Conservation (phyloP, 108 stramenopile genomes). For the Cyclotella cryptica region DNA sequence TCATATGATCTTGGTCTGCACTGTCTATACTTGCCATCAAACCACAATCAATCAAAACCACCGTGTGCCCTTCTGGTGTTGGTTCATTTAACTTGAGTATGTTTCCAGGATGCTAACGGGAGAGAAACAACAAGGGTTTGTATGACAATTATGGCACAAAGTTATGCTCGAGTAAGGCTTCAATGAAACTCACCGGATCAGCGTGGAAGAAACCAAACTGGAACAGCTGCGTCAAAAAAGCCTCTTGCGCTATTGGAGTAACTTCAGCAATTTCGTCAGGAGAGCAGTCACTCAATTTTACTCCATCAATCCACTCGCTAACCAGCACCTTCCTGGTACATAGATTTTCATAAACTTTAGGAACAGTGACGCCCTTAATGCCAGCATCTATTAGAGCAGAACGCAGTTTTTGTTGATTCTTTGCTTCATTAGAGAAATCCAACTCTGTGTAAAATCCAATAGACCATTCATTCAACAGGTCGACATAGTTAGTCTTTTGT, state of each 20-base stretch:
- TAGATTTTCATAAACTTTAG: slow-evolving; percentile 74
- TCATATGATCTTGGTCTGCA: slow-evolving; percentile 83
- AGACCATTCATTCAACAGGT: slow-evolving; percentile 88
- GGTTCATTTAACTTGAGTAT: slow-evolving; percentile 75
- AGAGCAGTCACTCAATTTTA: slow-evolving; percentile 70
- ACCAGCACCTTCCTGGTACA: slow-evolving; percentile 84
- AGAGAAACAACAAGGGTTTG: slow-evolving; percentile 18
- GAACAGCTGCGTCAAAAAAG: slow-evolving; percentile 86
- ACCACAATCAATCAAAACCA: slow-evolving; percentile 91
- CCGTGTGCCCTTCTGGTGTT: slow-evolving; percentile 67
- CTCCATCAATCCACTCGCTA: slow-evolving; percentile 91
- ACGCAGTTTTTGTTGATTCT: slow-evolving; percentile 76
- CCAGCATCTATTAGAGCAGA: slow-evolving; percentile 65
- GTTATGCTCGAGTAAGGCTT: not conserved
- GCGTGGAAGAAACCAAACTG: slow-evolving; percentile 83
- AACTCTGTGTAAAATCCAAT: slow-evolving; percentile 83
- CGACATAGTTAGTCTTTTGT: slow-evolving; percentile 89
- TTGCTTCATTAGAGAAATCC: slow-evolving; percentile 82
- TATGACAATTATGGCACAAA: not conserved
- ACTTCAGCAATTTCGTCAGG: slow-evolving; percentile 69
- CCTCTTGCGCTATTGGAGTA: slow-evolving; percentile 85
- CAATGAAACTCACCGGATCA: slow-evolving; percentile 48
- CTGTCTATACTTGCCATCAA: slow-evolving; percentile 82
- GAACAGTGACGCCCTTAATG: slow-evolving; percentile 80
- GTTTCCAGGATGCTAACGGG: slow-evolving; percentile 60